Evolutionary conservation across 495 filamentous ascomycete species (phyloP), one percentile per base, ranked within the genome.

Genomic region (Penicillium nucicola): DNA sequence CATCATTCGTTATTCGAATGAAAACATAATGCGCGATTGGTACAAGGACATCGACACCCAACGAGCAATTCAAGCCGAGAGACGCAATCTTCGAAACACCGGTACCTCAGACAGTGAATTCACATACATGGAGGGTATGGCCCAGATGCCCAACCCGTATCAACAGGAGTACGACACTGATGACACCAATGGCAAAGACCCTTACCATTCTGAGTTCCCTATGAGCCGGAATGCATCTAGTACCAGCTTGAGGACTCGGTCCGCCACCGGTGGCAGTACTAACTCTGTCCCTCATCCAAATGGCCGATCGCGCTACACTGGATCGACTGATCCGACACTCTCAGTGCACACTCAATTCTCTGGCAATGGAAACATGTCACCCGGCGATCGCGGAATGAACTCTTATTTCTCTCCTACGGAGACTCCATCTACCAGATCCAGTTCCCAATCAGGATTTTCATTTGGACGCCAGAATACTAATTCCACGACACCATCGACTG

Each of bases 381-480:
- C 85, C 20, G 64, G 65, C 38, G 79, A 84, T 49, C 67, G 75
- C 48, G 62, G 70, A 50, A 77, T 78, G 20, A 83, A 86, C 40
- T 96, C 91, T 7, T 97, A 96, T 64, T 98, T 98, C 66, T 97
- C 92, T 1, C 93, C 93, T 1, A 80, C 78, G 11, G 91, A 97
- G 48, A 92, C 91, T 1, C 90, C 93, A 15, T 95, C 90, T 2
- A 87, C 86, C 5, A 81, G 92, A 39, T 90, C 89, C 7, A 95
- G 87, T 68, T 93, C 89, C 45, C 81, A 83, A 41, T 80, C 82
- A 2, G 77, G 81, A 51, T 92, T 86, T 60, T 82, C 84, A 6
- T 96, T 95, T 62, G 84, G 92, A 42, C 84, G 92, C 23, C 84
- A 92, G 57, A 65, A 65, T 23, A 65, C 62, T n/a, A 62, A 63